Conservation (phyloP, 2,329 filamentous ascomycete species). For the Phoma sp. region DNA sequence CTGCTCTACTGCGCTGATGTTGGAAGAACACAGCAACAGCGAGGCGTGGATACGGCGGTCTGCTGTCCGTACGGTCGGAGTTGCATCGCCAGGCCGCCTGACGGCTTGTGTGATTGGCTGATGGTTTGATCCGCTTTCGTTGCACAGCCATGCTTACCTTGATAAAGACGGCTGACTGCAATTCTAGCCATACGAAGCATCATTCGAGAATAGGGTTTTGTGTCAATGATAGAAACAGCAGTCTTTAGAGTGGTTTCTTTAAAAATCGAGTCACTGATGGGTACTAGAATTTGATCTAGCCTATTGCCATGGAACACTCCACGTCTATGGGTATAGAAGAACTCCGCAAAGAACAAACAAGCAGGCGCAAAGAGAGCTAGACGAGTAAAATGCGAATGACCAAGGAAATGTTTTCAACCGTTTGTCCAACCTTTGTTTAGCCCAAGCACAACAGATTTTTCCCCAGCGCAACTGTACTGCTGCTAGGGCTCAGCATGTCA, state of each 20-base stretch:
- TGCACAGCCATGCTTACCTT: not conserved
- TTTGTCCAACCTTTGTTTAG: not conserved
- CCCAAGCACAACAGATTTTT: slow-evolving; percentile 25
- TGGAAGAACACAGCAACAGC: not conserved
- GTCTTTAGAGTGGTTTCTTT: too few relatives aligned
- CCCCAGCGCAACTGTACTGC: slow-evolving; percentile 30
- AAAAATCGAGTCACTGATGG: too few relatives aligned
- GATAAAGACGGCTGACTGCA: not conserved
- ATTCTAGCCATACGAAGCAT: not conserved
- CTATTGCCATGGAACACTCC: too few relatives aligned
- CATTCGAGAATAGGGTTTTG: too few relatives aligned
- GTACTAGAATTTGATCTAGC: too few relatives aligned
- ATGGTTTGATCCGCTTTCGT: not conserved
- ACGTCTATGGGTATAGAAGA: not conserved
- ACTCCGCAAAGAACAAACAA: not conserved
- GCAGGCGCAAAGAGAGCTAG: not conserved
- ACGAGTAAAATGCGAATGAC: not conserved
- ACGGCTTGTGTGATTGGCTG: not conserved
- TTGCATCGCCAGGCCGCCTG: not conserved
- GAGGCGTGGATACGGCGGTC: not conserved
- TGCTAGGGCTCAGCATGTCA: slow-evolving; percentile 40
- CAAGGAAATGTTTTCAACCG: too few relatives aligned
- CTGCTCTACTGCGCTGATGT: not conserved
- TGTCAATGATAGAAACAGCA: too few relatives aligned
- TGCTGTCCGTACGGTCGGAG: slow-evolving; percentile 1